A percentile compares a stretch with the other conserved stretches of the same genome.
These are phyloP conservation scores for Macrolepiota albuminosa DNA, from an alignment of 768 basidiomycete genomes.

Conservation along the genomic window DNA sequence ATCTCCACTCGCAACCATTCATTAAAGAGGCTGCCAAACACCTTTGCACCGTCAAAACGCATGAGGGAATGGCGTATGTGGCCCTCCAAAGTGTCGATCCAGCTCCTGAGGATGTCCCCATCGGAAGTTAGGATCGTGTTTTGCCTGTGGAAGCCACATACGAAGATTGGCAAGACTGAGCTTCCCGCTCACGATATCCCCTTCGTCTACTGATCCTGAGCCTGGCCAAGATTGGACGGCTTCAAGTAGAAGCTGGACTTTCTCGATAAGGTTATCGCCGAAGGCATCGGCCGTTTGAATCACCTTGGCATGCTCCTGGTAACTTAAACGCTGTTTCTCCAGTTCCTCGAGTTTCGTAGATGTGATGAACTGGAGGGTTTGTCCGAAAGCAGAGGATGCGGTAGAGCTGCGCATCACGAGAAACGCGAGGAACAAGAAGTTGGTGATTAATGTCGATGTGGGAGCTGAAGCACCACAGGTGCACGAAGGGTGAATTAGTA, in stretches of 20 bases:
- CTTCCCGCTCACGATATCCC: constrained; percentile 16
- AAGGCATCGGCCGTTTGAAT: constrained; percentile 22
- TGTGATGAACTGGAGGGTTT: constrained; percentile 40
- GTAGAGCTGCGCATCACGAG: background rate
- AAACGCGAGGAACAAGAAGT: background rate
- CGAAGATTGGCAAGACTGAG: constrained; percentile 27
- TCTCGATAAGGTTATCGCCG: constrained; percentile 21
- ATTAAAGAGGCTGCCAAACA: constrained; percentile 38
- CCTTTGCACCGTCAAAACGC: constrained; percentile 35
- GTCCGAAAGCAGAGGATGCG: constrained; percentile 24
- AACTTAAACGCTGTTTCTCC: constrained; percentile 33
- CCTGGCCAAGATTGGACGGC: constrained; percentile 32
- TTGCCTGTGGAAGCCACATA: constrained; percentile 35
- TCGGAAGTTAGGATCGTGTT: constrained; percentile 36
- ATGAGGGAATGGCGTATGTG: constrained; percentile 31
- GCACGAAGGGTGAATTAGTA: background rate
- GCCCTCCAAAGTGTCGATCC: constrained; percentile 33
- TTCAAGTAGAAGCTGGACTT: constrained; percentile 30
- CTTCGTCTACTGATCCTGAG: constrained; percentile 20
- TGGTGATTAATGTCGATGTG: background rate
- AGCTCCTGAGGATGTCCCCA: constrained; percentile 27
- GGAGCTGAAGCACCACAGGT: background rate
- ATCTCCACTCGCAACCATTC: constrained; percentile 42
- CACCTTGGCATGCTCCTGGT: constrained; percentile 28
- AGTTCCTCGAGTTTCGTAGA: constrained; percentile 38